Base-by-base conservation (phyloP, 2,329 filamentous ascomycete genomes). In the Rugonectria rugulosa region DNA sequence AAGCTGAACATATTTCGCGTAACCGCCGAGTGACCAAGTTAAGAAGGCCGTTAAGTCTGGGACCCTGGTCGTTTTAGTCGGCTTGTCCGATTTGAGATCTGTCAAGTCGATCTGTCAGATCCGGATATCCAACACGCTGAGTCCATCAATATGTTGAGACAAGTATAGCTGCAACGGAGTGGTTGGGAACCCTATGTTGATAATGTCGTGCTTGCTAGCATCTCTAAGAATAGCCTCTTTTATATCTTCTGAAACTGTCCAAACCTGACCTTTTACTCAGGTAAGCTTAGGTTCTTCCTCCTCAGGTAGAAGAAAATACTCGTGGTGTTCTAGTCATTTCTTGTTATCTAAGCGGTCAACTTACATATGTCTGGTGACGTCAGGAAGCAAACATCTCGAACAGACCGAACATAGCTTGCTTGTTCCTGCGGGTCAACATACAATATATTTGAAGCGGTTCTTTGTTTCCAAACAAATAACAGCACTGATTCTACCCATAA, bases 311-410 rank as follows among this genome's bases (percentile, higher is more conserved):
- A n/a, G n/a, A n/a, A n/a, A n/a, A n/a, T n/a, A n/a, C n/a, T 21
- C 32, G 37, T 46, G 37, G 44, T 50, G 57, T 56, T 52, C 61
- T 57, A 57, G 45, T 53, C 50, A 53, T 60, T 55, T 47, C 57
- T 36, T 53, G 47, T 54, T 67, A 57, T 63, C 65, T 65, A 68
- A 66, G n/a, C 53, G 56, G 31, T 54, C 37, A 37, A 50, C 47
- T 58, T 43, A 54, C 29, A 54, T n/a, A 62, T 60, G 53, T 51
- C 36, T 27, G 23, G 61, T 31, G 42, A 19, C 53, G 49, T 49
- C 20, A 45, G 52, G 21, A 37, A 37, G 17, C 41, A 23, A 20
- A 60, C 61, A 51, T 41, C 45, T 45, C 40, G 57, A 55, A 47
- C 31, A 37, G 46, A 43, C 41, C 24, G 26, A 21, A 38, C 36